Evolutionary conservation across 257 asterid species (phyloP).

Genomic region (Primulina tabacum): DNA sequence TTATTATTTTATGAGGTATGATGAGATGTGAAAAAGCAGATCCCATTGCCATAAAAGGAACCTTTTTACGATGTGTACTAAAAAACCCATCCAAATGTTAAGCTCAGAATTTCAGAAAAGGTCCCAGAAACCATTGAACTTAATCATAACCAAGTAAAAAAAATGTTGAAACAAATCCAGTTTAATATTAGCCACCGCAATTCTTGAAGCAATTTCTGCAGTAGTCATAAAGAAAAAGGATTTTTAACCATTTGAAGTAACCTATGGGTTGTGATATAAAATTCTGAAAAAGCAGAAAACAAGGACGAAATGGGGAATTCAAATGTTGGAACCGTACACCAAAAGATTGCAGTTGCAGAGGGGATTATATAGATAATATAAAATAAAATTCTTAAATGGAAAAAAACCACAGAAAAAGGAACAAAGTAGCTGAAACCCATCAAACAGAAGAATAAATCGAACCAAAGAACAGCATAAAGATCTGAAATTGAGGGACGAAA

Average conservation of each 20-base stretch:
- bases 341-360: slow-evolving; percentile 33
- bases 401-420: slow-evolving; percentile 12
- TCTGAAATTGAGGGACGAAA: slow-evolving; percentile 12
- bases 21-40: slow-evolving; percentile 46
- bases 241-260: slow-evolving; percentile 24
- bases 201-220: slow-evolving; percentile 13
- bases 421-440: slow-evolving; percentile 20
- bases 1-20: slow-evolving; percentile 20
- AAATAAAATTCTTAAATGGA: slow-evolving; percentile 27
- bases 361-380: slow-evolving; percentile 6
- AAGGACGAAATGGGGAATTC: slow-evolving; percentile 53
- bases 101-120: slow-evolving; percentile 26
- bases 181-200: neutral
- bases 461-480: slow-evolving; percentile 17
- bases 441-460: slow-evolving; percentile 18
- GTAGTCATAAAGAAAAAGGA: slow-evolving; percentile 7
- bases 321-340: slow-evolving; percentile 38
- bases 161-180: neutral
- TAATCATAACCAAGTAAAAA: slow-evolving; percentile 1
- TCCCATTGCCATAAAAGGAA: slow-evolving; percentile 47
- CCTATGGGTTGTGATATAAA: slow-evolving; percentile 18
- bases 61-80: slow-evolving; percentile 40
- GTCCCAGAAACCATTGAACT: slow-evolving; percentile 15
- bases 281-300: slow-evolving; percentile 20
- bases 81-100: slow-evolving; percentile 22